Evolutionary conservation across 495 filamentous ascomycete species (phyloP), one percentile per base, ranked within the genome.

Genomic region (Friedmanniomyces simplex): DNA sequence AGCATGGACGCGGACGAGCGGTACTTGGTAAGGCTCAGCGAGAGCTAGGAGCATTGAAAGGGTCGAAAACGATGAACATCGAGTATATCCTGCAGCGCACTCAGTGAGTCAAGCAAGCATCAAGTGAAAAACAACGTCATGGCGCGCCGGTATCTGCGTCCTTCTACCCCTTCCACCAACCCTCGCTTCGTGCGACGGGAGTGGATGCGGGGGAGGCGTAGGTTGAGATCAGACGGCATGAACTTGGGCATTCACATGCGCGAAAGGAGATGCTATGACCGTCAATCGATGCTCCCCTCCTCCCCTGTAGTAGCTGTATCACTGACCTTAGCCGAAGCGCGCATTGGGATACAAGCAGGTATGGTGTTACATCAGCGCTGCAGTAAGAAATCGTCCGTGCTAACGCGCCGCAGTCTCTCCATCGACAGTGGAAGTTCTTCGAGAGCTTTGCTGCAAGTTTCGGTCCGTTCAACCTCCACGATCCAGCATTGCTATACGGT

Each of bases 401-500:
- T 60, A 32, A 60, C 36, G 16, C 28, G 14, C 11, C 10, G 13
- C 45, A 67, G 65, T 55, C 63, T 12, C 55, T 67, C 16, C 63
- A 67, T 48, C 63, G 65, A 5, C 63, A 65, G 51, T 67, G 65
- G 65, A 63, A 63, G 20, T 64, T 80, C 16, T 71, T 80, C 25
- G 77, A 80, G 63, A 79, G 77, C 58, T 80, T 80, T 58, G 67
- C 77, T 10, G 76, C 77, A 0, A 79, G 76, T 20, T 80, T 80
- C 49, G 77, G 77, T 79, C 65, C 14, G 72, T 61, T 16, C n/a
- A n/a, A 48, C 47, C 6, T 26, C 58, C 48, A 2, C 11, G 11
- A n/a, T 47, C 39, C 46, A 21, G 21, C 30, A n/a, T n/a, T n/a
- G n/a, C n/a, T n/a, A n/a, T n/a, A n/a, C n/a, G n/a, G n/a, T n/a